A percentile compares a stretch with the other conserved stretches of the same genome.
Evolutionary conservation across 2,329 filamentous ascomycete species (phyloP).

Genomic region (Gyromitra esculenta): DNA sequence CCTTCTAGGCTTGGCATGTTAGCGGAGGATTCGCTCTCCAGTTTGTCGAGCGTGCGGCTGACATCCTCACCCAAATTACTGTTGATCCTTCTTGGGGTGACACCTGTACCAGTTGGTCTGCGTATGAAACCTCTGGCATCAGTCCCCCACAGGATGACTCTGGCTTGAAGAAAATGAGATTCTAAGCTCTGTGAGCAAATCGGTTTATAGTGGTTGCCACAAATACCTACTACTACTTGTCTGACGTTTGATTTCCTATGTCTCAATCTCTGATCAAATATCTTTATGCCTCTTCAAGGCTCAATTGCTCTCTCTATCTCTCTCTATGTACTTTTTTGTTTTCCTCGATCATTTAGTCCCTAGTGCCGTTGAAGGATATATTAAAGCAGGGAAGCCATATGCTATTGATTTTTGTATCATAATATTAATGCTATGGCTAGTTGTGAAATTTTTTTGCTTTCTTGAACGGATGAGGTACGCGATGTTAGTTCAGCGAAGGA

Average conservation of each 20-base stretch:
- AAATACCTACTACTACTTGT: neutral
- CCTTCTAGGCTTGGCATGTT: slow-evolving; percentile 67
- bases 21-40: slow-evolving; percentile 68
- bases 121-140: slow-evolving; percentile 27
- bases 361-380: neutral
- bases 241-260: neutral
- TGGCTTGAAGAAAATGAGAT: slow-evolving; percentile 37
- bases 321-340: neutral
- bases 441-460: neutral
- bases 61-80: slow-evolving; percentile 34
- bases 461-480: neutral
- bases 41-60: slow-evolving; percentile 62
- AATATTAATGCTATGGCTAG: slow-evolving; percentile 4
- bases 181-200: neutral
- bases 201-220: neutral
- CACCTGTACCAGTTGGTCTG: slow-evolving; percentile 27
- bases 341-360: slow-evolving; percentile 2
- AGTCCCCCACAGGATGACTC: slow-evolving; percentile 31
- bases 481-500: neutral
- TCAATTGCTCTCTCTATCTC: slow-evolving; percentile 2
- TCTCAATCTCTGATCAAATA: neutral
- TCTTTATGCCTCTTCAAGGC: neutral
- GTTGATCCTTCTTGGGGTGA: slow-evolving; percentile 22
- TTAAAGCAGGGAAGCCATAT: neutral
- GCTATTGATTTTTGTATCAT: slow-evolving; percentile 12